phyloP scores from a whole-genome alignment of 1,284 basidiomycete genomes.

The Marasmius oreades region DNA sequence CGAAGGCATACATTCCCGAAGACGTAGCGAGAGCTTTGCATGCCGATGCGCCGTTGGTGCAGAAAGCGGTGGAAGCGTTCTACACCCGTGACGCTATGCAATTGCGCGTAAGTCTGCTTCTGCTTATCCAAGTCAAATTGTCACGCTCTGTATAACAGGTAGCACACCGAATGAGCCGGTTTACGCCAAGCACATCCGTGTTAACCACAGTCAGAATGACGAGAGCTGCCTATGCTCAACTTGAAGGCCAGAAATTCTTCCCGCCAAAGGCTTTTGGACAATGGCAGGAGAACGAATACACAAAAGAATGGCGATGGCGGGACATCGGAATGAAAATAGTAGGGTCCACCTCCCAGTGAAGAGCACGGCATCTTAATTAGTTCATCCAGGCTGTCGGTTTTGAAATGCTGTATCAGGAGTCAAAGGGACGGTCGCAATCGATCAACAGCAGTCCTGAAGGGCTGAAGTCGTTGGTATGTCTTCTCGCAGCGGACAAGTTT shows the following conservation, averaged over 20 bases:
- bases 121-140: not conserved
- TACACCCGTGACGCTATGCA: conserved; percentile 90
- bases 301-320: conserved; percentile 66
- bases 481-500: not conserved
- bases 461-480: conserved; percentile 45
- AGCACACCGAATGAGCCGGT: conserved; percentile 84
- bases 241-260: conserved; percentile 87
- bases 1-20: conserved; percentile 77
- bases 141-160: conserved; percentile 40
- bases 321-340: conserved; percentile 92
- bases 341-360: conserved; percentile 21
- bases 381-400: conserved; percentile 78
- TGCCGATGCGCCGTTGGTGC: conserved; percentile 67
- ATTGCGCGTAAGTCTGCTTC: conserved; percentile 61
- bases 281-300: conserved; percentile 63
- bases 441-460: conserved; percentile 34
- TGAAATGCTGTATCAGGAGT: conserved; percentile 90
- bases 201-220: conserved; percentile 73
- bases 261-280: conserved; percentile 87
- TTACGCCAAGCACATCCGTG: conserved; percentile 68
- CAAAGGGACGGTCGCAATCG: conserved; percentile 47
- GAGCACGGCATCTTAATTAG: not conserved
- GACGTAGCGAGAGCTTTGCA: conserved; percentile 75
- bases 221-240: conserved; percentile 88
- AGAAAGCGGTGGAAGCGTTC: conserved; percentile 86